Evolutionary conservation across 2,329 filamentous ascomycete species (phyloP).

Genomic region (Penicillium sumatraense): DNA sequence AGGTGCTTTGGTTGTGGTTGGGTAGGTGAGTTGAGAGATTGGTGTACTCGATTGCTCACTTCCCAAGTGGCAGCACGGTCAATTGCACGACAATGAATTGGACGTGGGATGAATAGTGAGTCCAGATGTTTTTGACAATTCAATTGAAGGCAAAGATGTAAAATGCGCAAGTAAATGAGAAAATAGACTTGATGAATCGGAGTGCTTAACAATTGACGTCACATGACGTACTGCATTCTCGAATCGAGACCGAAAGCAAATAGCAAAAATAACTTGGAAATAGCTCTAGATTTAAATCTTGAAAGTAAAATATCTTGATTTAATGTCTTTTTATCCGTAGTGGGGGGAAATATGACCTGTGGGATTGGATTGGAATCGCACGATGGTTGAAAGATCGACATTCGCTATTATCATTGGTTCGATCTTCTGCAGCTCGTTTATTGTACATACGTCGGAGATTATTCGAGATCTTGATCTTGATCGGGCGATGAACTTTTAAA

Average conservation of each 20-base stretch:
- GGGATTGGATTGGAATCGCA: background rate
- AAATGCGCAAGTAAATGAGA: too few relatives aligned
- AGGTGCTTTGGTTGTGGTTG: too few relatives aligned
- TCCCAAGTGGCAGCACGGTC: too few relatives aligned
- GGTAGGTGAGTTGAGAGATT: too few relatives aligned
- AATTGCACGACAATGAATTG: background rate
- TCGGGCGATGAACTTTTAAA: too few relatives aligned
- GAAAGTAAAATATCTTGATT: too few relatives aligned
- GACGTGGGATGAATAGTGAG: too few relatives aligned
- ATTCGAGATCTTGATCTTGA: background rate
- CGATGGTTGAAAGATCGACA: background rate
- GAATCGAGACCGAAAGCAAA: background rate
- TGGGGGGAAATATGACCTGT: background rate
- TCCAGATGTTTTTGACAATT: too few relatives aligned
- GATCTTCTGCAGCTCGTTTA: slow-evolving; percentile 1
- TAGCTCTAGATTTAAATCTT: too few relatives aligned
- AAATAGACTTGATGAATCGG: background rate
- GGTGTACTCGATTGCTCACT: too few relatives aligned
- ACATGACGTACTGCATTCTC: slow-evolving; percentile 3
- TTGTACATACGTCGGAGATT: background rate
- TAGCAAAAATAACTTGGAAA: background rate
- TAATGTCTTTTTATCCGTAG: background rate
- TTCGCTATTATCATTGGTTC: background rate
- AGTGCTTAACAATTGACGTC: background rate
- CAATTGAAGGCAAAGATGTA: too few relatives aligned